Conservation (phyloP, 345 rosid genomes). For the Gynandropsis gynandra region DNA sequence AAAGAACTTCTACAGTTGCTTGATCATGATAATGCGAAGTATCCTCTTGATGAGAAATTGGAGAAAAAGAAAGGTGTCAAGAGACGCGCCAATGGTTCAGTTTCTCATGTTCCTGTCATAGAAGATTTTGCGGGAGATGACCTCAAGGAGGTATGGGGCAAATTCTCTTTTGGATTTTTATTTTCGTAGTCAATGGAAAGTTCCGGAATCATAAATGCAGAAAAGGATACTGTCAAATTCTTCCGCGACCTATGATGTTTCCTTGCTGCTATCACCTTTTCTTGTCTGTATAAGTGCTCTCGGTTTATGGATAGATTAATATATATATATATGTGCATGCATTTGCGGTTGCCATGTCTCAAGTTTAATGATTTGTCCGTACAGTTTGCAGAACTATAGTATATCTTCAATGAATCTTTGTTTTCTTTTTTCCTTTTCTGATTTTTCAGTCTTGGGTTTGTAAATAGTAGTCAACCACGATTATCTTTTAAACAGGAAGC, state of each 20-base stretch:
- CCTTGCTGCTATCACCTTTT: background rate
- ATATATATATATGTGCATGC: background rate
- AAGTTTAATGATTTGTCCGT: no score
- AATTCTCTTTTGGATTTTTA: background rate
- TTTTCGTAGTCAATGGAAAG: no score
- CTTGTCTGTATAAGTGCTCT: constrained; percentile 5
- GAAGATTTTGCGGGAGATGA: constrained; percentile 84
- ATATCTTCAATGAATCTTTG: no score
- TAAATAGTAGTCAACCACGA: constrained; percentile 1
- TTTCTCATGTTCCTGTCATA: constrained; percentile 45
- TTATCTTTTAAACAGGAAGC: background rate
- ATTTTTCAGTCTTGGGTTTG: constrained; percentile 1
- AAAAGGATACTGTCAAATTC: no score
- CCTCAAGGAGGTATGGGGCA: constrained; percentile 50
- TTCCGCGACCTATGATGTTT: no score
- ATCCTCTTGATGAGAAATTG: constrained; percentile 84
- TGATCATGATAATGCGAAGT: constrained; percentile 94
- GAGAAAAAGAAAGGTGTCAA: constrained; percentile 80
- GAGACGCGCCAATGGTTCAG: constrained; percentile 47
- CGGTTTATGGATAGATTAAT: constrained; percentile 7
- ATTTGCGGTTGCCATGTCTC: background rate
- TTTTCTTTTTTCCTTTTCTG: no score
- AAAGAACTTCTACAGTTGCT: constrained; percentile 68
- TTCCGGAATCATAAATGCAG: no score
- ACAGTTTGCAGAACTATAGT: no score